Base-by-base conservation (phyloP, 495 filamentous ascomycete genomes). In the Neurospora pannonica region DNA sequence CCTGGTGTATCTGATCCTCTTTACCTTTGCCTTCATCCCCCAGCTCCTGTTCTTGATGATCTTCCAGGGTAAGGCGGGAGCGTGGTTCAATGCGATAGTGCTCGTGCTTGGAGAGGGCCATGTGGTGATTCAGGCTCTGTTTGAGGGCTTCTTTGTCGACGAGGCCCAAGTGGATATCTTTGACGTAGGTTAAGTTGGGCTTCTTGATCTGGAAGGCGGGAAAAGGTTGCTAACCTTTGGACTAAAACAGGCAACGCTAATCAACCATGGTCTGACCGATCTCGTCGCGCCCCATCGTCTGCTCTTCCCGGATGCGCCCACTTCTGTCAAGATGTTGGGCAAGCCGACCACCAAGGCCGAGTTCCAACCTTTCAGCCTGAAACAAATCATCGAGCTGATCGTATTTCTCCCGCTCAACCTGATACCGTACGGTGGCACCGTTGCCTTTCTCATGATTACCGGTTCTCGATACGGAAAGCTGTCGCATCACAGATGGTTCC, bases 151-250 rank as follows among this genome's bases (percentile, higher is more conserved):
- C 77, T 85, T 97, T 70, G 90, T 96, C 17, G 90, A 95, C 73
- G 93, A 94, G 72, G 90, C 90, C 11, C 88, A 97, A 3, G 87
- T 96, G n/a, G 94, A 99, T 78, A 93, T 94, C 8, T 99, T 98
- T 75, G 96, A 99, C 83, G 94, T 91, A 72, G 86, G 91, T 71
- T 17, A 3, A 86, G 91, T 70, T 17, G 5, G 38, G 40, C 46
- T 38, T 76, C 77, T 86, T 5, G 36, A 86, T 0, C 28, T 17
- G 54, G 6, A 62, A 8, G 24, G 5, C 7, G 54, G 28, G 15
- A 34, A 34, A 34, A 36, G 11, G 17, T 3, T 67, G 54, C 54
- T 67, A 34, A 67, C 54, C 15, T 9, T 67, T 6, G 28, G 28
- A 67, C 28, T 13, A 31, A 31, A 62, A 21, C 54, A 87, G 85